Conservation (phyloP, 139 green algal genomes). For the Nannochloris sp. region DNA sequence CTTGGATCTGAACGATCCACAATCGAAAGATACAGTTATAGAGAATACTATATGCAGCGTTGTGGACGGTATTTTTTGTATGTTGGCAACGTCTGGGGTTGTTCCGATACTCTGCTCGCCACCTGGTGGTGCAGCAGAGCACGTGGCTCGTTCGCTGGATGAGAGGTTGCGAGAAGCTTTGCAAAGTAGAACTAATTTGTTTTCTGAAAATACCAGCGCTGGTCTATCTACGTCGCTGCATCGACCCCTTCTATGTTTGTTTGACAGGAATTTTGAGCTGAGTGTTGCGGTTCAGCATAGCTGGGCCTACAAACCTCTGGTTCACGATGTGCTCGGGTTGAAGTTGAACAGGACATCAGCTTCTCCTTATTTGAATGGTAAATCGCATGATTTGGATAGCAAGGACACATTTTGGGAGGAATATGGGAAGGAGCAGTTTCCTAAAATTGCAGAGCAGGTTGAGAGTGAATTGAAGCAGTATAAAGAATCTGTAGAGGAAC, state of each 20-base stretch:
- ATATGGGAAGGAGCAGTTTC: conserved; percentile 60
- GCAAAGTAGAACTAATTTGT: conserved; percentile 61
- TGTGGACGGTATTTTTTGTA: conserved; percentile 88
- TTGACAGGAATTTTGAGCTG: conserved; percentile 98
- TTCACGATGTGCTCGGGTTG: conserved; percentile 92
- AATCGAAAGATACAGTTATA: conserved; percentile 74
- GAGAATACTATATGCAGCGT: conserved; percentile 65
- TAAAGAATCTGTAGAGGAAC: conserved; percentile 80
- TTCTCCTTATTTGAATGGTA: conserved; percentile 17
- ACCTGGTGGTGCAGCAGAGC: conserved; percentile 83
- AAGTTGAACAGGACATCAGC: conserved; percentile 66
- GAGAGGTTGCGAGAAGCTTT: conserved; percentile 68
- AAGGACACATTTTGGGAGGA: conserved; percentile 79
- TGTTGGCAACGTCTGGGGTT: conserved; percentile 75
- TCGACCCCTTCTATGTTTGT: conserved; percentile 88
- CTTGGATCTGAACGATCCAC: conserved; percentile 84
- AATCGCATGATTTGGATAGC: conserved; percentile 72
- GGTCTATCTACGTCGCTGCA: conserved; percentile 54
- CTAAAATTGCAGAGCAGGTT: conserved; percentile 70
- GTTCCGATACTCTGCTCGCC: conserved; percentile 91
- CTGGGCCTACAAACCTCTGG: conserved; percentile 96
- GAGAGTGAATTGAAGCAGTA: conserved; percentile 74
- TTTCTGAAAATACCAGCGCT: conserved; percentile 43
- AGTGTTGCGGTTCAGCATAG: conserved; percentile 74
- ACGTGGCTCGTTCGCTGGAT: conserved; percentile 77